phyloP scores from a whole-genome alignment of 768 basidiomycete species.

The Boletus rufocinnamomeus region DNA sequence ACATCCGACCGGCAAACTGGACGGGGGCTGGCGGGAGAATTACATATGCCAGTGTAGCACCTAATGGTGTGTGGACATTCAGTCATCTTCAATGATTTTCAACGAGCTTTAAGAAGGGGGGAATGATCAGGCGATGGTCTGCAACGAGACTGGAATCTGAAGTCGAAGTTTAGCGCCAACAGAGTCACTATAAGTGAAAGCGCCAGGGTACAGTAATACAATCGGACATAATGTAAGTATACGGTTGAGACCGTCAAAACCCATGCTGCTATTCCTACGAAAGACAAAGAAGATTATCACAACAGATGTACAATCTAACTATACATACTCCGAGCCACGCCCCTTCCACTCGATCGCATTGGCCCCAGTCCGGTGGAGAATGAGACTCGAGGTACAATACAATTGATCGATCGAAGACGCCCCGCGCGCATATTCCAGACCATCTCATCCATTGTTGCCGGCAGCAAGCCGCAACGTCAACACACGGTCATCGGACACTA shows the following conservation, averaged over 20 bases:
- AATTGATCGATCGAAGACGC: conserved; percentile 3
- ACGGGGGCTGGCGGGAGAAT: too few species aligned
- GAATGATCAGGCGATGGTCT: background rate
- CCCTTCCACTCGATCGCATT: conserved; percentile 9
- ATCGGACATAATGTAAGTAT: background rate
- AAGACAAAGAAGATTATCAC: conserved; percentile 27
- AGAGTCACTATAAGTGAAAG: too few species aligned
- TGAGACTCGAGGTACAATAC: conserved; percentile 13
- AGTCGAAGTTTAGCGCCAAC: background rate
- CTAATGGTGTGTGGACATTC: background rate
- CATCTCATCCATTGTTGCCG: conserved; percentile 16
- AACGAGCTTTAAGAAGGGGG: background rate
- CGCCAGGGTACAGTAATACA: background rate
- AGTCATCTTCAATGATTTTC: background rate
- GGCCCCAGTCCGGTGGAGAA: conserved; percentile 21
- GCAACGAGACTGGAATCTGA: background rate
- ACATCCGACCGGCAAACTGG: background rate
- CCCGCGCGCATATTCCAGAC: background rate
- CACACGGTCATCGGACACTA: conserved; percentile 88
- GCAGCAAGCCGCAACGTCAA: conserved; percentile 62
- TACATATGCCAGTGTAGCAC: background rate
- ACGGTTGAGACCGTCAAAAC: background rate
- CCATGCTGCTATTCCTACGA: conserved; percentile 7
- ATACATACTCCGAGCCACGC: conserved; percentile 21
- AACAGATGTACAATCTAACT: conserved; percentile 32